Conservation (phyloP, 345 rosid genomes). For the Arabidopsis thaliana region DNA sequence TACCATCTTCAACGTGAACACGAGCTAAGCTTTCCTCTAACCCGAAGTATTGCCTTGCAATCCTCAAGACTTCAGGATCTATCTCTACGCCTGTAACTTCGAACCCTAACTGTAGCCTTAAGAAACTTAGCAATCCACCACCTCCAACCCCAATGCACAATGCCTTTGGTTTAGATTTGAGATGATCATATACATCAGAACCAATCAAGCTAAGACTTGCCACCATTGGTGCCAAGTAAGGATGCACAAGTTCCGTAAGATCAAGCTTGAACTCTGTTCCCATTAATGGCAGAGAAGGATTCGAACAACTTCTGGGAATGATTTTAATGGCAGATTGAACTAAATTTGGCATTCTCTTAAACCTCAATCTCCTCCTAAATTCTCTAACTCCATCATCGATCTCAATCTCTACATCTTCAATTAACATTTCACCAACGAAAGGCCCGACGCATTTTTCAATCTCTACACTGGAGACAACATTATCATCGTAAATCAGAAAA, state of each 20-base stretch:
- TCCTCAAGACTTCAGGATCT: slow-evolving; percentile 67
- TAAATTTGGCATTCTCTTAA: slow-evolving; percentile 82
- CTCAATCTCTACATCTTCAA: slow-evolving; percentile 75
- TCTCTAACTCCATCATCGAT: slow-evolving; percentile 45
- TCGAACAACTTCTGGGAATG: slow-evolving; percentile 41
- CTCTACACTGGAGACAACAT: slow-evolving; percentile 52
- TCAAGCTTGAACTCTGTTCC: slow-evolving; percentile 53
- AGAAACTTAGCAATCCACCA: slow-evolving; percentile 74
- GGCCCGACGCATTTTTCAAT: slow-evolving; percentile 60
- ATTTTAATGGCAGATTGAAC: slow-evolving; percentile 68
- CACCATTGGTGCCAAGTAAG: slow-evolving; percentile 79
- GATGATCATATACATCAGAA: slow-evolving; percentile 35
- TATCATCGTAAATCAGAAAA: slow-evolving; percentile 66
- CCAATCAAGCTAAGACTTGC: slow-evolving; percentile 61
- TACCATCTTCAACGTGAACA: slow-evolving; percentile 60
- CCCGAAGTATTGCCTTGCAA: slow-evolving; percentile 70
- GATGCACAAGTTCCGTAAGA: slow-evolving; percentile 65
- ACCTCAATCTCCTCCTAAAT: slow-evolving; percentile 83
- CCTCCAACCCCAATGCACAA: slow-evolving; percentile 90
- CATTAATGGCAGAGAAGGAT: slow-evolving; percentile 36
- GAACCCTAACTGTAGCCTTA: slow-evolving; percentile 60
- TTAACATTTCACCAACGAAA: slow-evolving; percentile 75
- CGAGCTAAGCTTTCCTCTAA: slow-evolving; percentile 55
- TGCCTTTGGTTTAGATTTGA: slow-evolving; percentile 56
- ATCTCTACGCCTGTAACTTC: slow-evolving; percentile 73